phyloP scores from a whole-genome alignment of 2,329 filamentous ascomycete genomes.

The Xylariales sp. region DNA sequence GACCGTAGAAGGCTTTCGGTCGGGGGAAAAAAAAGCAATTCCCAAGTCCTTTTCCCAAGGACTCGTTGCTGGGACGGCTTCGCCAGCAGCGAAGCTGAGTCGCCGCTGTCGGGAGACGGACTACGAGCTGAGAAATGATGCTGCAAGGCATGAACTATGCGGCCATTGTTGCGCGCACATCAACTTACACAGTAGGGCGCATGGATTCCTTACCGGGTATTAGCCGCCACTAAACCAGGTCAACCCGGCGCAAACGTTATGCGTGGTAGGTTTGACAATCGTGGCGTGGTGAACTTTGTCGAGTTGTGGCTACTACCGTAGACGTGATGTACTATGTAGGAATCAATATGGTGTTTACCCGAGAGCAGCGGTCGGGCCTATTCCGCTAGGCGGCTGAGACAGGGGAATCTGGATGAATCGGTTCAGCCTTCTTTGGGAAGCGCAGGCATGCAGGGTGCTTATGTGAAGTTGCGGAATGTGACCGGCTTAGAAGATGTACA shows the following conservation, averaged over 20 bases:
- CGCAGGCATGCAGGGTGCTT: neutral
- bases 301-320: neutral
- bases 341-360: neutral
- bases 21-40: slow-evolving; percentile 26
- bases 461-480: slow-evolving; percentile 4
- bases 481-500: neutral
- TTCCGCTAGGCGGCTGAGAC: slow-evolving; percentile 21
- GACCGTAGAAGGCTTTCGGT: neutral
- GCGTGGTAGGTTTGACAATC: neutral
- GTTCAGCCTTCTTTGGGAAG: slow-evolving; percentile 1
- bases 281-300: neutral
- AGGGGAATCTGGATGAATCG: slow-evolving; percentile 1
- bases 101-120: neutral
- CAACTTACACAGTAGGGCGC: neutral
- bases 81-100: slow-evolving; percentile 13
- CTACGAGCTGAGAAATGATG: slow-evolving; percentile 12
- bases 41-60: neutral
- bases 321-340: neutral
- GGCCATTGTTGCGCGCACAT: slow-evolving; percentile 14
- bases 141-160: slow-evolving; percentile 16
- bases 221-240: neutral
- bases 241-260: slow-evolving; percentile 1
- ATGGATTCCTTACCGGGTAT: slow-evolving; percentile 1
- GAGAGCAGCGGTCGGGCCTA: slow-evolving; percentile 26
- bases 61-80: neutral